phyloP scores from a whole-genome alignment of 768 basidiomycete genomes.

The Lentinula lateritia region DNA sequence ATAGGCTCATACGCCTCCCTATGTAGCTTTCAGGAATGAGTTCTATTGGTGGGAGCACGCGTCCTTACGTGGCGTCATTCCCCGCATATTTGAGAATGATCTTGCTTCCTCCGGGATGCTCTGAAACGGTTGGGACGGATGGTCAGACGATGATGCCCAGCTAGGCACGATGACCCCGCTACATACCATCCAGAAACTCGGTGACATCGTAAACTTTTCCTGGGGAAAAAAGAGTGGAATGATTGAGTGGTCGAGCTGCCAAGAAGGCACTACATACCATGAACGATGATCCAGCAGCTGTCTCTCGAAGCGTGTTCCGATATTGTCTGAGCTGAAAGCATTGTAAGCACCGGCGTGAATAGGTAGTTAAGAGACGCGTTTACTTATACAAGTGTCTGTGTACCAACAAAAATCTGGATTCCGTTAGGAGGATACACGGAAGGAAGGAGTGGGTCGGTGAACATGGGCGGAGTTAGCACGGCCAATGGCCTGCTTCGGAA shows the following conservation, averaged over 20 bases:
- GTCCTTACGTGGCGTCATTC: conserved; percentile 76
- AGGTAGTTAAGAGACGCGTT: neutral
- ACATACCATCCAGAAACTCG: conserved; percentile 64
- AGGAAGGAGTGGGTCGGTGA: neutral
- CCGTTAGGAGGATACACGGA: neutral
- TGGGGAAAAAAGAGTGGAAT: conserved; percentile 18
- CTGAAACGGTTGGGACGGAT: conserved; percentile 21
- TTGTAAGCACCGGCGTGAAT: neutral
- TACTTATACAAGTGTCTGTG: neutral
- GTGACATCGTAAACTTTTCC: conserved; percentile 78
- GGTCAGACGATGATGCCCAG: neutral
- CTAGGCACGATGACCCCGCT: neutral
- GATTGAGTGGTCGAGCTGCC: neutral
- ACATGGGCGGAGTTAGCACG: neutral
- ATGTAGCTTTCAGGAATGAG: neutral
- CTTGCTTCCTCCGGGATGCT: conserved; percentile 77
- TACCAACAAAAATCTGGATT: no score
- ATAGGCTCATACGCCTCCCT: conserved; percentile 84
- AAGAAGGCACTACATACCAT: conserved; percentile 37
- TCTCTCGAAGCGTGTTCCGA: conserved; percentile 52
- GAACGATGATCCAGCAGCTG: conserved; percentile 81
- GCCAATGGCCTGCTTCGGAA: neutral
- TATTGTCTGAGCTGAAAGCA: conserved; percentile 42
- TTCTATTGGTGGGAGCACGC: neutral
- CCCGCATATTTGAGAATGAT: conserved; percentile 89